Conservation (phyloP, 192 early-diverging fungal genomes). For the Rhizophagus prolifer region DNA sequence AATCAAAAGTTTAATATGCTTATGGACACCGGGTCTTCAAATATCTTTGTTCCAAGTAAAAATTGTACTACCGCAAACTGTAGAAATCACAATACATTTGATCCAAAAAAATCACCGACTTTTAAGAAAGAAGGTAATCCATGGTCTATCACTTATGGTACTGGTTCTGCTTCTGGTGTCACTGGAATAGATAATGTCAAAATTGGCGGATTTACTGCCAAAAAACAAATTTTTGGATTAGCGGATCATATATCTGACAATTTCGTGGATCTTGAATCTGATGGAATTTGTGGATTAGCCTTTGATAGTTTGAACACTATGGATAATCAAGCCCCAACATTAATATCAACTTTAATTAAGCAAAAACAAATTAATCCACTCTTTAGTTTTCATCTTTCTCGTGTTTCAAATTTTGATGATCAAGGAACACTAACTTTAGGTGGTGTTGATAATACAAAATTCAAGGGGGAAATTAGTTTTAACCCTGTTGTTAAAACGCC, state of each 20-base stretch:
- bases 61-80: constrained; percentile 30
- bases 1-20: constrained; percentile 56
- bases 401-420: not conserved
- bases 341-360: constrained; percentile 52
- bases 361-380: constrained; percentile 51
- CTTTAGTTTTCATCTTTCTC: constrained; percentile 62
- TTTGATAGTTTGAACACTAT: constrained; percentile 39
- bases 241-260: constrained; percentile 46
- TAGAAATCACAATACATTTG: constrained; percentile 33
- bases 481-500: no score
- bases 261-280: no score
- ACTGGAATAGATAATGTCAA: constrained; percentile 33
- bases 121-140: constrained; percentile 20
- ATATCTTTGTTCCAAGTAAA: constrained; percentile 47
- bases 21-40: constrained; percentile 58
- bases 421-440: constrained; percentile 25
- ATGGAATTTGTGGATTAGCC: constrained; percentile 60
- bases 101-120: constrained; percentile 28
- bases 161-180: constrained; percentile 37
- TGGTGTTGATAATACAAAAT: not conserved
- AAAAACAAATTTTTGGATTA: constrained; percentile 40
- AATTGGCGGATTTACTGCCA: constrained; percentile 14
- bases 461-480: no score
- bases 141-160: constrained; percentile 35
- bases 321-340: constrained; percentile 36